Evolutionary conservation across 1,284 basidiomycete species (phyloP), one percentile per base, ranked within the genome.

Genomic region (Pseudozyma sp.): DNA sequence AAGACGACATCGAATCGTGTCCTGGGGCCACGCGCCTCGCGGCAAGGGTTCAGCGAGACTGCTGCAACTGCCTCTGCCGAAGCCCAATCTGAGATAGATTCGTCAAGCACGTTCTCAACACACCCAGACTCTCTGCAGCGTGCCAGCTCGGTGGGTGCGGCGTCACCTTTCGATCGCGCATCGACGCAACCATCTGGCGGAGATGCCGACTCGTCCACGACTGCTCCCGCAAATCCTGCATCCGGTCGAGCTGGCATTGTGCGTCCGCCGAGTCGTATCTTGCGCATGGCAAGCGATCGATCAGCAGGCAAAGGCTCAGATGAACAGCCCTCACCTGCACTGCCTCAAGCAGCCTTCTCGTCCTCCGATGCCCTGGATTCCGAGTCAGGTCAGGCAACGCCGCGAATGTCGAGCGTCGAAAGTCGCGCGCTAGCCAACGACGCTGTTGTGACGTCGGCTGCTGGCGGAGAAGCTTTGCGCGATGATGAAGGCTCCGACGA

Each of bases 371-470:
- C 58, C 5, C 42, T 50, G 14, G 59, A 71, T 37, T 45, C 52
- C 29, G 68, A 62, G 13, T 54, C 63, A 13, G 56, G 46, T 29
- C 64, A 68, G 34, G 65, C 46, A 43, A 73, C 70, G 10, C 70
- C 70, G n/a, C 43, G 46, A 16, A 54, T 73, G 58, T 57, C 61
- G 19, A 61, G 37, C 39, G 29, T 67, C 17, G 58, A 65, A 39
- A 58, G 67, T 17, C 70, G 67, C 51, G 55, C 70, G n/a, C 69
- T 77, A 13, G 51, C 69, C n/a, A 70, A 77, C 35, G 33, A 56
- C 9, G 56, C 47, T 13, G 54, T 34, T 5, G 24, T 39, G 13
- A 19, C 8, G 8, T 53, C 29, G 2, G 24, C 33, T 4, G 14
- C 29, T 19, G 19, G 43, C 35, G 57, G 24, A 9, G 30, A 56